phyloP scores from a whole-genome alignment of 2,329 filamentous ascomycete species.

The Xylaria sp. region DNA sequence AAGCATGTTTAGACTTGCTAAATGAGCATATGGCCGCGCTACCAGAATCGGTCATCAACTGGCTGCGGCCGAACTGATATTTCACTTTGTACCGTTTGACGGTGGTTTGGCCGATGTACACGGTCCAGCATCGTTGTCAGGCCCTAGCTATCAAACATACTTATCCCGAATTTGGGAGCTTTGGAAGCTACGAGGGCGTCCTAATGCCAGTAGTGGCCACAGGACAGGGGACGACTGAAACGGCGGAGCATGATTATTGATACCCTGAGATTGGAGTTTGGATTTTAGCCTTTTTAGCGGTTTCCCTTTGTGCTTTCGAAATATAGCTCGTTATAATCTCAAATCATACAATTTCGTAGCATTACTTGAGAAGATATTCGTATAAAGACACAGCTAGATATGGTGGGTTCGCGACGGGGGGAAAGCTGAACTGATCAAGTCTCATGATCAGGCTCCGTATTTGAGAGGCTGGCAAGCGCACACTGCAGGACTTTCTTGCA shows the following conservation, averaged over 20 bases:
- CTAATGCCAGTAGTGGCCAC: background rate
- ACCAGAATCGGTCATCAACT: slow-evolving; percentile 42
- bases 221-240: slow-evolving; percentile 20
- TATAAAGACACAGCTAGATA: background rate
- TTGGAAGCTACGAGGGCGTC: slow-evolving; percentile 12
- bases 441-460: slow-evolving; percentile 25
- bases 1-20: slow-evolving; percentile 49
- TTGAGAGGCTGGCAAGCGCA: slow-evolving; percentile 51
- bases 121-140: slow-evolving; percentile 16
- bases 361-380: background rate
- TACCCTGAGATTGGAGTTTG: slow-evolving; percentile 45
- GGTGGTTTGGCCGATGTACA: slow-evolving; percentile 13
- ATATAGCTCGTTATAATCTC: slow-evolving; percentile 4
- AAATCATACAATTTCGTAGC: slow-evolving; percentile 9
- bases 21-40: slow-evolving; percentile 50
- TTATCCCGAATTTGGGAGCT: background rate
- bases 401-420: background rate
- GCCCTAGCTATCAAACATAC: background rate
- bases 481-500: slow-evolving; percentile 61
- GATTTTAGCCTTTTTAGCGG: background rate
- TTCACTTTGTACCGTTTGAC: background rate
- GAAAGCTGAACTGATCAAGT: background rate
- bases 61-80: slow-evolving; percentile 34
- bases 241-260: slow-evolving; percentile 45
- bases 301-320: background rate